Base-by-base conservation (phyloP, 306 rosid species). In the Pterocarpus santalinus region DNA sequence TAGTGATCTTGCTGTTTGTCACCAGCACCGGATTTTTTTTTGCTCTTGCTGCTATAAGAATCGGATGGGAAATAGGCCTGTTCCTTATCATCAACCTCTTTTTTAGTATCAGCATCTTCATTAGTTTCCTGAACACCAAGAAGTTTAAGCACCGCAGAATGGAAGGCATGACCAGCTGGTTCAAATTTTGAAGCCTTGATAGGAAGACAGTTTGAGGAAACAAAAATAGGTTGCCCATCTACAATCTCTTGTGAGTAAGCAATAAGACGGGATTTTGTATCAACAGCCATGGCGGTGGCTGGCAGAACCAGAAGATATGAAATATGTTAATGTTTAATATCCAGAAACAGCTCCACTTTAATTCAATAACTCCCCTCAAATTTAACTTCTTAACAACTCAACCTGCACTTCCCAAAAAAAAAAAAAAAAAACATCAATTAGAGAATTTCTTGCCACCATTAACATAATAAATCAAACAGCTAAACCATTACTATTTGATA, bases 131-230 rank as follows among this genome's bases (percentile, higher is more conserved):
- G 88, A 58, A 85, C 82, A 78, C 99, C 98, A 66, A 49, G 86
- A 57, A 93, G 89, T 63, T 84, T 96, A 38, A 92, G 94, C 28
- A 92, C 99, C 39, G 85, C 94, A 8, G 88, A 77, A 80, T 96
- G 97, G 77, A 93, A 96, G 17, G 99, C 33, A 68, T 92, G 97
- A 72, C 99, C 99, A 6, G 99, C 99, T 16, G 99, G 97, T 64
- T 96, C 99, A 52, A 8, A 80, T 46, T 89, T 86, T 39, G 58
- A 51, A 28, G 94, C 97, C 97, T 96, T 92, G 69, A 82, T 51
- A 5, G 99, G 98, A 80, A 92, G 93, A 75, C 89, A 90, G 61
- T 96, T 96, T 0, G 99, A 96, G 69, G 97, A 90, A 81, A 78
- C 89, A 58, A 85, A 85, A 75, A 96, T 84, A n/a, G 97, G 94